phyloP scores from a whole-genome alignment of 2,329 filamentous ascomycete species.

The Neopestalotiopsis sp. region DNA sequence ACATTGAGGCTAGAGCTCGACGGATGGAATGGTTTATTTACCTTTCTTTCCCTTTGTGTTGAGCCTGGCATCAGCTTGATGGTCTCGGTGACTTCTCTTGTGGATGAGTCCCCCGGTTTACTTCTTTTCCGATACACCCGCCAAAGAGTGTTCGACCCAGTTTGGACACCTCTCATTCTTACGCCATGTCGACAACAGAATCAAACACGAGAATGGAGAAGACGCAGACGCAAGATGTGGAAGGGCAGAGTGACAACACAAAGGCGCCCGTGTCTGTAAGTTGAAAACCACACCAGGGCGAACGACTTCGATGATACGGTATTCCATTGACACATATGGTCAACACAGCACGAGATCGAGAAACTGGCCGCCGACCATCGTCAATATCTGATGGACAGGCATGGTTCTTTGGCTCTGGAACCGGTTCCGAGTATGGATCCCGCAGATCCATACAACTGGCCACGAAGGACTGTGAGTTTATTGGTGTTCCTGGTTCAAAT shows the following conservation, averaged over 20 bases:
- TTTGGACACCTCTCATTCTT: not conserved
- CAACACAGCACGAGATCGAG: constrained; percentile 10
- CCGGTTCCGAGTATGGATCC: constrained; percentile 54
- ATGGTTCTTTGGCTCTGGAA: constrained; percentile 59
- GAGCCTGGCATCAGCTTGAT: not conserved
- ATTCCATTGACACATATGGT: not conserved
- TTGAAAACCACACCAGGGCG: not conserved
- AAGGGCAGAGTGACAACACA: not conserved
- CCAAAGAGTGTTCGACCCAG: not conserved
- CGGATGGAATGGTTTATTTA: not conserved
- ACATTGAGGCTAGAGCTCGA: not conserved
- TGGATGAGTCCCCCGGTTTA: not conserved
- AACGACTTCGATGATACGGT: not conserved
- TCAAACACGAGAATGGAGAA: constrained; percentile 9
- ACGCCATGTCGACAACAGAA: not conserved
- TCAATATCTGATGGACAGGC: constrained; percentile 54
- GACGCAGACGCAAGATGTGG: not conserved
- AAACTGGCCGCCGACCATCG: constrained; percentile 47
- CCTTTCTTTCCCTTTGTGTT: not conserved
- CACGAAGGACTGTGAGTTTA: constrained; percentile 48
- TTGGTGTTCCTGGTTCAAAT: not conserved
- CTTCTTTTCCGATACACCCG: not conserved
- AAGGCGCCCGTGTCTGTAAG: constrained; percentile 10
- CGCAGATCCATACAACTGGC: constrained; percentile 62
- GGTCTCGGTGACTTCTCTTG: not conserved